A percentile compares a stretch with the other conserved stretches of the same genome.
phyloP scores from a whole-genome alignment of 495 filamentous ascomycete species.

The Annulohypoxylon bovei region DNA sequence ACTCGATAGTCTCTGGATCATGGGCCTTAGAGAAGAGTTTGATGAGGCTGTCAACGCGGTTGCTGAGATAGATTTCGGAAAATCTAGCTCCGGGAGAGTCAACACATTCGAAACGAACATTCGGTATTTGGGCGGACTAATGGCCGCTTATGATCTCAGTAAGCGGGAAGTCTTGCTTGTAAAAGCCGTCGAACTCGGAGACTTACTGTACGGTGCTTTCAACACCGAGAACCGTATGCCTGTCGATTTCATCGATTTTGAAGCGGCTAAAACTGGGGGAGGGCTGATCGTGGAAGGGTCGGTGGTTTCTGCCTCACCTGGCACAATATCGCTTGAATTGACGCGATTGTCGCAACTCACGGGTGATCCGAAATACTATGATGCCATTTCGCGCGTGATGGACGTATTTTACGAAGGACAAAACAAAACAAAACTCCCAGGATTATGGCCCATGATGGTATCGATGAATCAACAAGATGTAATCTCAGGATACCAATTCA shows the following conservation, averaged over 20 bases:
- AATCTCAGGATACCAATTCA: constrained; percentile 60
- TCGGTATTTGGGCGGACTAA: constrained; percentile 79
- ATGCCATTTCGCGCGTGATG: constrained; percentile 84
- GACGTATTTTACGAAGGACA: constrained; percentile 80
- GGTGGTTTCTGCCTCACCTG: constrained; percentile 51
- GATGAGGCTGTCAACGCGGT: constrained; percentile 79
- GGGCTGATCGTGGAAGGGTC: constrained; percentile 46
- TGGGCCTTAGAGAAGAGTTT: constrained; percentile 86
- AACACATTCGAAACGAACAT: constrained; percentile 88
- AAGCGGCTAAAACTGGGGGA: constrained; percentile 52
- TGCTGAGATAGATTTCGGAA: constrained; percentile 77
- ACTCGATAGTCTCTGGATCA: constrained; percentile 91
- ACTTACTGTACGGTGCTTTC: constrained; percentile 85
- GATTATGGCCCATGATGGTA: constrained; percentile 81
- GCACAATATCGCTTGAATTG: constrained; percentile 81
- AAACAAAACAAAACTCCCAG: constrained; percentile 72
- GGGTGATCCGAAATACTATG: constrained; percentile 86
- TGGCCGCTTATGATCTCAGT: constrained; percentile 82
- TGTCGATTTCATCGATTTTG: constrained; percentile 65
- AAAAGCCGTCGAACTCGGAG: constrained; percentile 85
- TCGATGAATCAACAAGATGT: constrained; percentile 64
- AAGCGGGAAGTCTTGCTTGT: constrained; percentile 74
- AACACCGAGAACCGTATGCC: constrained; percentile 93
- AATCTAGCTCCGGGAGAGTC: constrained; percentile 66
- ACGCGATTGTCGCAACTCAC: constrained; percentile 88